These are phyloP conservation scores for Fusarium succisae DNA, from an alignment of 2,329 filamentous ascomycete species.

Conservation along the genomic window DNA sequence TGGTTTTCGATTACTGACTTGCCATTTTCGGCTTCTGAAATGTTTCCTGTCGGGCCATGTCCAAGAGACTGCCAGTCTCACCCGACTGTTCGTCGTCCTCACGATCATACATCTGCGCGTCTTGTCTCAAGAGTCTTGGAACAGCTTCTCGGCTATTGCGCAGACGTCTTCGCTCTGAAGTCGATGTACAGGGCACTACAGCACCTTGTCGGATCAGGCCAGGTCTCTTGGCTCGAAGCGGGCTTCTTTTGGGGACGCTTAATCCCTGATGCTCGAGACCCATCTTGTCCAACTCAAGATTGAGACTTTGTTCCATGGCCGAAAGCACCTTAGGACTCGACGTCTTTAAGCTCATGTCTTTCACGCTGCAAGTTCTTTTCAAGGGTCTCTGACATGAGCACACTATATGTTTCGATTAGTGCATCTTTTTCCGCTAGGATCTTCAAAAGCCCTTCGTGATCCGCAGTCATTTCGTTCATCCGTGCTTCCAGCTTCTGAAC, in stretches of 20 bases:
- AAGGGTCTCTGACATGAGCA: fast-evolving
- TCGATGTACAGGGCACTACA: fast-evolving
- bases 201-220: fast-evolving
- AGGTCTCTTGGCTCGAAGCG: background rate
- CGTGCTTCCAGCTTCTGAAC: background rate
- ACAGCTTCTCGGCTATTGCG: no score
- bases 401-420: background rate
- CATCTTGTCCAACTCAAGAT: fast-evolving
- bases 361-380: background rate
- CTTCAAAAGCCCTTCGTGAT: background rate
- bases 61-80: fast-evolving
- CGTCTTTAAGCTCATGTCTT: fast-evolving
- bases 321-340: fast-evolving
- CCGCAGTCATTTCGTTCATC: fast-evolving
- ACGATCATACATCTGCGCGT: background rate
- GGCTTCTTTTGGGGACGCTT: no score
- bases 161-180: background rate
- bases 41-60: fast-evolving
- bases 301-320: background rate
- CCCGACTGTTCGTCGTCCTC: no score
- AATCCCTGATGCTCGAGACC: no score
- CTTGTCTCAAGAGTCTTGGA: background rate
- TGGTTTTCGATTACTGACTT: no score
- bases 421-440: background rate
- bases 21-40: background rate